A percentile compares a stretch with the other conserved stretches of the same genome.
Conservation (phyloP, 202 grass and related monocot genomes). For the Schoenoplectus tabernaemontani region DNA sequence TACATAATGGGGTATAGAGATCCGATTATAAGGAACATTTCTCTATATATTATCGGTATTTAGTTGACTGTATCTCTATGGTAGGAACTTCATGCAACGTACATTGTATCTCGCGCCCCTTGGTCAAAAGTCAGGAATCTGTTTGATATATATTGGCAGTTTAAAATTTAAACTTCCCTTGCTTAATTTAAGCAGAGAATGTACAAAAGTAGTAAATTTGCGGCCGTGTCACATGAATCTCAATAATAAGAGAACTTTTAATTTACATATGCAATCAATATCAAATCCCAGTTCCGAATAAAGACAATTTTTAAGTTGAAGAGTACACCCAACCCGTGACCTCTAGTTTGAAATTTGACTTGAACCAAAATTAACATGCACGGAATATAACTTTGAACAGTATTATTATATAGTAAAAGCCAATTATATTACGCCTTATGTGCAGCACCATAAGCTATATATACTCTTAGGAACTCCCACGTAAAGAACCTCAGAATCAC, state of each 20-base stretch:
- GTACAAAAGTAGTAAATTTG: not conserved
- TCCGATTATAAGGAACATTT: not conserved
- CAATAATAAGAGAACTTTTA: no score
- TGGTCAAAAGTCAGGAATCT: not conserved
- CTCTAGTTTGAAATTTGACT: constrained; percentile 8
- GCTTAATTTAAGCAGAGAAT: not conserved
- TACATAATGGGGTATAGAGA: no score
- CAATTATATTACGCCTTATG: not conserved
- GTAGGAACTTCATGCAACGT: not conserved
- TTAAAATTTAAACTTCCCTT: no score
- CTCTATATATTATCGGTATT: no score
- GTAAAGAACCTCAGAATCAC: not conserved
- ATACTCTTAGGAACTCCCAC: not conserved
- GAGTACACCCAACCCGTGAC: constrained; percentile 14
- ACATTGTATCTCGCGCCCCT: no score
- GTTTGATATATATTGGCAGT: not conserved
- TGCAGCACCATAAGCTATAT: not conserved
- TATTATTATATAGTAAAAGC: not conserved
- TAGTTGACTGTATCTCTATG: not conserved
- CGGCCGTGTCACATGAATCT: not conserved
- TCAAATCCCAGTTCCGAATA: no score
- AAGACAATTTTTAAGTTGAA: no score
- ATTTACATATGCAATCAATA: not conserved
- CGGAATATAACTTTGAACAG: constrained; percentile 9
- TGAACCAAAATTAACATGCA: not conserved